A percentile compares a stretch with the other conserved stretches of the same genome.
These are phyloP conservation scores for Limtongozyma cylindracea DNA, from an alignment of 805 yeast species.

Conservation along the genomic window DNA sequence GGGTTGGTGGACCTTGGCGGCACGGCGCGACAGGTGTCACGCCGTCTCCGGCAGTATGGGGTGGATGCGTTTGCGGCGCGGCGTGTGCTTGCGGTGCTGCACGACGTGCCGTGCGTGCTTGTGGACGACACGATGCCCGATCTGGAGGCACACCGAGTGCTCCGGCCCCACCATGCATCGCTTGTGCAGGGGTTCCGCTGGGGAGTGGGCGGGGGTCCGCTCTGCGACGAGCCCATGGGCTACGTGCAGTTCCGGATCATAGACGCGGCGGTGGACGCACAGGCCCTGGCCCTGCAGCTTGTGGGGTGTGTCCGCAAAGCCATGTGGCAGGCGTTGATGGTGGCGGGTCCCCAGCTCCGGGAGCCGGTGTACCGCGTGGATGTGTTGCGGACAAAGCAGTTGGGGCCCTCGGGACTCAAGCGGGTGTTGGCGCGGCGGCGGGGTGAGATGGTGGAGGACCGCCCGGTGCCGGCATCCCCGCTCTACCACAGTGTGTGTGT, in stretches of 20 bases:
- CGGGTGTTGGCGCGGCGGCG: conserved; percentile 33
- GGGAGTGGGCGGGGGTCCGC: conserved; percentile 72
- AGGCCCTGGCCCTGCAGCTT: conserved; percentile 21
- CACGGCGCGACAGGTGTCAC: too few species aligned
- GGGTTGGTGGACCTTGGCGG: too few species aligned
- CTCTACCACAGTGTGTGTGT: conserved; percentile 32
- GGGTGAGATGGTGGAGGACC: conserved; percentile 22
- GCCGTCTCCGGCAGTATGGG: too few species aligned
- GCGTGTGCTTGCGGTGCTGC: conserved; percentile 35
- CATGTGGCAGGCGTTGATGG: conserved; percentile 53
- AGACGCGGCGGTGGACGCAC: conserved; percentile 10
- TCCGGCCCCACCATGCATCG: too few species aligned
- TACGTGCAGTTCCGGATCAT: conserved; percentile 47
- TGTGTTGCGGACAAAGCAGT: conserved; percentile 25
- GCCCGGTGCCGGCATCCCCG: conserved; percentile 50
- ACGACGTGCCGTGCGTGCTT: conserved; percentile 20
- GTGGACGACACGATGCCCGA: conserved; percentile 50
- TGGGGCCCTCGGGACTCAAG: conserved; percentile 22
- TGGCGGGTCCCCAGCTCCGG: conserved; percentile 54
- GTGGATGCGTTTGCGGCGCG: conserved; percentile 78
- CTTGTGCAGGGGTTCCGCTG: conserved; percentile 63
- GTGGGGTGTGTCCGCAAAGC: conserved; percentile 71
- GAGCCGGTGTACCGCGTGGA: conserved; percentile 59
- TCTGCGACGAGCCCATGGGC: conserved; percentile 66
- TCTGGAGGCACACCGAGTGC: too few species aligned